Base-by-base conservation (phyloP, 1,284 basidiomycete species). In the Taiwanofungus camphoratus region DNA sequence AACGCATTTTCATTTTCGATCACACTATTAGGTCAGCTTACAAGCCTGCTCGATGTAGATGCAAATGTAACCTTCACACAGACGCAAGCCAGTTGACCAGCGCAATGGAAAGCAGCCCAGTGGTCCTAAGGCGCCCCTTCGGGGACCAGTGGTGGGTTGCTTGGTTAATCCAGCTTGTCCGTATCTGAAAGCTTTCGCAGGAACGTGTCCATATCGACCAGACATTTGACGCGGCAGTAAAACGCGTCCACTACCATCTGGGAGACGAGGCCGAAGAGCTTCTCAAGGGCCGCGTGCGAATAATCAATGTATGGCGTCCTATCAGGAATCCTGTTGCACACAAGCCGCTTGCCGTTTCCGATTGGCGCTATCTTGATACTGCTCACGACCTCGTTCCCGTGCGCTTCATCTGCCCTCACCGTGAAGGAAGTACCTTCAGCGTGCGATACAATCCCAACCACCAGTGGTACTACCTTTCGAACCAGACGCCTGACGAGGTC, bases 231-330 rank as follows among this genome's bases (percentile, higher is more conserved):
- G 68, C 77, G 1, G 62, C 72, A 7, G 61, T 70, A 12, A 62
- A 62, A 2, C 73, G 78, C 13, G 77, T 81, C 1, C 70, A 70
- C 45, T 65, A 69, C 4, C 76, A 80, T 48, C 65, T 76, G 19
- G 66, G 67, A 7, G 60, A 57, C 3, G 74, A 77, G 2, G 74
- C 60, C 2, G 65, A 69, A 3, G 60, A 57, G 13, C 63, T 73
- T 5, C 62, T 76, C 24, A 54, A 69, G 45, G 62, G 64, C 13
- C 75, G 81, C 24, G 78, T 69, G 29, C 70, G 69, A 43, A 65
- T 77, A 45, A 70, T 76, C 63, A 76, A 77, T 54, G 64, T 75
- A 42, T 76, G 75, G 75, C 62, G 73, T 15, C 74, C 74, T 1
- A 66, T 77, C 35, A 59, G 52, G 2, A 61, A 69, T 26, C 46